Evolutionary conservation across 345 rosid species (phyloP).

Genomic region (Erodium maritimum): DNA sequence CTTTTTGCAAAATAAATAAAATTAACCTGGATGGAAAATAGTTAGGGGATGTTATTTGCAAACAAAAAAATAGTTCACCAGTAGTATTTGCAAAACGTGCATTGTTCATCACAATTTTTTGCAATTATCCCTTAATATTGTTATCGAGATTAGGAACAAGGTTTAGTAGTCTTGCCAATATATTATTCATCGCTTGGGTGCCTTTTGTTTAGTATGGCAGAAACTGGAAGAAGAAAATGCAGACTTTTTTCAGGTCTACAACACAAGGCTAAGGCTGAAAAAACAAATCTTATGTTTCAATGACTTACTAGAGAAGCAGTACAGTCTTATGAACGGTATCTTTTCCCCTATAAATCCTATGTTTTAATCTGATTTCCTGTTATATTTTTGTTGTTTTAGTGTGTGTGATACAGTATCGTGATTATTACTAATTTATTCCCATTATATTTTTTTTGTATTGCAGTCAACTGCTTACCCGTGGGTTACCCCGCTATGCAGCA

Average conservation of each 20-base stretch:
- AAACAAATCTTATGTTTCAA: slow-evolving; percentile 15
- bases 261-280: slow-evolving; percentile 11
- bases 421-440: background rate
- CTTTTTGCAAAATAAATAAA: too few species aligned
- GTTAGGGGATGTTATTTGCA: too few species aligned
- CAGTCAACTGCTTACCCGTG: slow-evolving; percentile 11
- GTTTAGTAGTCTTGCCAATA: background rate
- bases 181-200: background rate
- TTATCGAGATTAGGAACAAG: background rate
- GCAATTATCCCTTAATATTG: too few species aligned
- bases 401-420: background rate
- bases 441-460: background rate
- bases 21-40: too few species aligned
- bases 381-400: background rate
- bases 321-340: slow-evolving; percentile 1
- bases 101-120: too few species aligned
- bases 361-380: too few species aligned
- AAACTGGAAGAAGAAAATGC: slow-evolving; percentile 20
- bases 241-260: slow-evolving; percentile 14
- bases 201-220: slow-evolving; percentile 17
- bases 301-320: slow-evolving; percentile 15
- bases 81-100: too few species aligned
- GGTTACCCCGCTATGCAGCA: background rate
- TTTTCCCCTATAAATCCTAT: too few species aligned
- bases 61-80: too few species aligned